Percentiles rank a stretch among this genome's conserved stretches.
Conservation (phyloP, 2,329 filamentous ascomycete genomes). For the Colletotrichum navitas region DNA sequence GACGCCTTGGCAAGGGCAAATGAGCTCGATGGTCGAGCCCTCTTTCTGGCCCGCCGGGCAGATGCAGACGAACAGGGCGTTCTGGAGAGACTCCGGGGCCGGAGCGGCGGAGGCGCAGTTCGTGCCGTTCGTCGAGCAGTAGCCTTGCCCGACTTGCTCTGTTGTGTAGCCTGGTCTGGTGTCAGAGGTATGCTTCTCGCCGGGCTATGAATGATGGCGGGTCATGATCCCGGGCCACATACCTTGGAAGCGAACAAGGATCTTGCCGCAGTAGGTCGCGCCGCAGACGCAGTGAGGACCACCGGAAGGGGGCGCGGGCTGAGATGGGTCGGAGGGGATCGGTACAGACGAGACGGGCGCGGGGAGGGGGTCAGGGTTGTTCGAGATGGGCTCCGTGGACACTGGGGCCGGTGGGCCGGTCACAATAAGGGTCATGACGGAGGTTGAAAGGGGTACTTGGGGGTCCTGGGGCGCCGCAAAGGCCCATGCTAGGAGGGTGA, state of each 20-base stretch:
- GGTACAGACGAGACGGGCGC: conserved; percentile 9
- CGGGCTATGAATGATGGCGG: background rate
- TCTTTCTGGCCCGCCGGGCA: conserved; percentile 51
- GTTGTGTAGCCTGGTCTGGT: conserved; percentile 35
- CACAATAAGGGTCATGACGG: conserved; percentile 34
- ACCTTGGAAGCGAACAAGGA: conserved; percentile 49
- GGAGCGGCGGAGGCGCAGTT: conserved; percentile 50
- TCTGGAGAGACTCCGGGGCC: conserved; percentile 46
- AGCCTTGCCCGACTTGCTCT: conserved; percentile 51
- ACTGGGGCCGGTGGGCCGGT: conserved; percentile 11
- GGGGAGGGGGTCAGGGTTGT: conserved; percentile 19
- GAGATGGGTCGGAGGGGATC: conserved; percentile 11
- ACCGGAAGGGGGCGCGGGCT: conserved; percentile 39
- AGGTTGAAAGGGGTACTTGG: conserved; percentile 18
- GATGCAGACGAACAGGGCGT: conserved; percentile 55
- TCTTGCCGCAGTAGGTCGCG: conserved; percentile 57
- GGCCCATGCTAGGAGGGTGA: conserved; percentile 20
- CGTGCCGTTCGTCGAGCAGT: conserved; percentile 55
- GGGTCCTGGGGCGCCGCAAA: conserved; percentile 35
- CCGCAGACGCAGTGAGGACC: conserved; percentile 56
- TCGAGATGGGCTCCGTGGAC: conserved; percentile 28
- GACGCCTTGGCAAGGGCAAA: conserved; percentile 54
- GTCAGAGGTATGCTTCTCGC: background rate
- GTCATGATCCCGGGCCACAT: background rate
- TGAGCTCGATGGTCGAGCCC: conserved; percentile 53